These are phyloP conservation scores for Cladochytrium tenue DNA, from an alignment of 371 early-diverging fungal species.

Conservation along the genomic window DNA sequence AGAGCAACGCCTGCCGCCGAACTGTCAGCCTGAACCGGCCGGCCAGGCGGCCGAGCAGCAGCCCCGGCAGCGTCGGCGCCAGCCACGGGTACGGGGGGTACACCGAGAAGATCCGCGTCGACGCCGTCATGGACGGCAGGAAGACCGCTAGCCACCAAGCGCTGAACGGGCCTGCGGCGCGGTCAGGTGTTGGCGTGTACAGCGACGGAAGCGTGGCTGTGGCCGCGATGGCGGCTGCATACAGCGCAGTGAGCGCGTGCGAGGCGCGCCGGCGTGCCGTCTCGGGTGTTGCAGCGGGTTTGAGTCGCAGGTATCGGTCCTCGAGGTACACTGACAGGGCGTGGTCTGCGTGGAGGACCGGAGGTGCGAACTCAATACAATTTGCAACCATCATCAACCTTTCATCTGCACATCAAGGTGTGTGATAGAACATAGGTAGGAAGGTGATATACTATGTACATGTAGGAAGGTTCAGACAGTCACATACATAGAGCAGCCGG, in stretches of 20 bases:
- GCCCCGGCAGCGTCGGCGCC: slow-evolving; percentile 29
- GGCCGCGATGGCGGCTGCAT: slow-evolving; percentile 14
- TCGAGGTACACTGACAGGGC: too few species aligned
- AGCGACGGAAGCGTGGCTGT: slow-evolving; percentile 10
- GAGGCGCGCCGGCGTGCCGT: too few species aligned
- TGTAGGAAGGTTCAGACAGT: too few species aligned
- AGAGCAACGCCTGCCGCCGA: slow-evolving; percentile 7
- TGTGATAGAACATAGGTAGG: too few species aligned
- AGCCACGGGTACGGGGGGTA: slow-evolving; percentile 39
- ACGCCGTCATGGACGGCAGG: slow-evolving; percentile 15
- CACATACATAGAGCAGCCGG: too few species aligned
- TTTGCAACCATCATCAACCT: too few species aligned
- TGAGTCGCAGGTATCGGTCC: too few species aligned
- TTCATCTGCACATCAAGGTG: too few species aligned
- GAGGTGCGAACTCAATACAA: too few species aligned
- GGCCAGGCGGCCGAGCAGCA: slow-evolving; percentile 21
- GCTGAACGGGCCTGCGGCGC: slow-evolving; percentile 11
- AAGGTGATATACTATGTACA: too few species aligned
- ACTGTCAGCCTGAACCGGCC: slow-evolving; percentile 7
- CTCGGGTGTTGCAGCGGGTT: neutral
- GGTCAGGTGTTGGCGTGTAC: slow-evolving; percentile 13
- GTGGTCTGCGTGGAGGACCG: too few species aligned
- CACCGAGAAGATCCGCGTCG: slow-evolving; percentile 14
- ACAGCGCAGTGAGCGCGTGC: too few species aligned
- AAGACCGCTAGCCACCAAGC: slow-evolving; percentile 20